A percentile compares a stretch with the other conserved stretches of the same genome.
Conservation (phyloP, 2,329 filamentous ascomycete species). For the Arthrobotrys entomopaga region DNA sequence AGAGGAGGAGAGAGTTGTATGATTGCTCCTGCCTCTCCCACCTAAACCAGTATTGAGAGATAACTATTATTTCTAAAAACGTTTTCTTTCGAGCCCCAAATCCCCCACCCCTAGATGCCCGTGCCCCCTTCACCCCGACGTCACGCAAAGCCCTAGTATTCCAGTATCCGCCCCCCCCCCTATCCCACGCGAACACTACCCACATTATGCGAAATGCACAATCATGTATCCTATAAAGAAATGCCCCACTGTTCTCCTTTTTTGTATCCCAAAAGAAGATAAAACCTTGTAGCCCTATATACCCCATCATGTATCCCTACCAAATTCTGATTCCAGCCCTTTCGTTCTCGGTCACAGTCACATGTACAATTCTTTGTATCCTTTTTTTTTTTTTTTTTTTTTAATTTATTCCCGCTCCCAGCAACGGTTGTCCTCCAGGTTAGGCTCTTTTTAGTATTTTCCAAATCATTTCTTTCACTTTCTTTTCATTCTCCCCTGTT, state of each 20-base stretch:
- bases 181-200: slow-evolving; percentile 5
- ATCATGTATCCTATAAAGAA: slow-evolving; percentile 54
- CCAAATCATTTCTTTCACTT: slow-evolving; percentile 26
- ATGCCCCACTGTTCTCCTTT: slow-evolving; percentile 20
- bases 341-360: slow-evolving; percentile 22
- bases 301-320: slow-evolving; percentile 54
- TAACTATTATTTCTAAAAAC: slow-evolving; percentile 55
- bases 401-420: too few species aligned
- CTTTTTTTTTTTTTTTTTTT: slow-evolving; percentile 23
- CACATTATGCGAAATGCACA: slow-evolving; percentile 50
- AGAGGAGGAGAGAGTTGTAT: not conserved
- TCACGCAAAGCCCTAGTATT: slow-evolving; percentile 2
- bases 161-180: slow-evolving; percentile 17
- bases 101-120: too few species aligned
- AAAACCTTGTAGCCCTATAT: slow-evolving; percentile 55
- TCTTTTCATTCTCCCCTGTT: slow-evolving; percentile 32
- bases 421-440: slow-evolving; percentile 17
- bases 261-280: slow-evolving; percentile 24
- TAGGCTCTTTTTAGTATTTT: slow-evolving; percentile 54
- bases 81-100: slow-evolving; percentile 48
- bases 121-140: slow-evolving; percentile 16
- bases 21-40: slow-evolving; percentile 3
- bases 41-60: slow-evolving; percentile 49
- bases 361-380: slow-evolving; percentile 48
- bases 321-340: slow-evolving; percentile 3